Conservation (phyloP, 352 stramenopile genomes). For the Elongisporangium undulatum region DNA sequence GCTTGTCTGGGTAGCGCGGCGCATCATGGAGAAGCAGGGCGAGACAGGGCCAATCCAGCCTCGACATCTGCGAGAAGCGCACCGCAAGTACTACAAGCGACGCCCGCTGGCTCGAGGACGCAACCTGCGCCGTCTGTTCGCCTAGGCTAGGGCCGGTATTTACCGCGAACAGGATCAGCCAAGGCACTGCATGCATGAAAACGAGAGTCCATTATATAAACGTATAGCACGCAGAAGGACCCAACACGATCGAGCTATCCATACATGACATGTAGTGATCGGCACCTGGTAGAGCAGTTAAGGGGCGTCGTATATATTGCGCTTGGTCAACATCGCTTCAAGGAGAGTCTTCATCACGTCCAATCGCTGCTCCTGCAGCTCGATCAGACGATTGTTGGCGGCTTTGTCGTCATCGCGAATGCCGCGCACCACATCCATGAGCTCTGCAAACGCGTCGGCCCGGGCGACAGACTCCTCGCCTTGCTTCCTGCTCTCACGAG, state of each 20-base stretch:
- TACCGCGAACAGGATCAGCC: neutral
- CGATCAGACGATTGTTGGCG: neutral
- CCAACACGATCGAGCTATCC: neutral
- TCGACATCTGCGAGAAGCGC: conserved; percentile 71
- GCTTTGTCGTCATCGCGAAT: neutral
- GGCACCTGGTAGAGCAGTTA: neutral
- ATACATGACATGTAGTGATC: neutral
- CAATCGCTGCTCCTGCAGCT: neutral
- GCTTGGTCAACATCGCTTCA: neutral
- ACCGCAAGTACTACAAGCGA: conserved; percentile 83
- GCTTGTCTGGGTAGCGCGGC: conserved; percentile 35
- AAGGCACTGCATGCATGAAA: conserved; percentile 1
- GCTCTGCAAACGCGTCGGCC: neutral
- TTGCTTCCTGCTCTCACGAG: neutral
- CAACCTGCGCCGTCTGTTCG: conserved; percentile 51
- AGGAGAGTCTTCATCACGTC: conserved; percentile 1
- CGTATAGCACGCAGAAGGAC: neutral
- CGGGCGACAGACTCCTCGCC: neutral
- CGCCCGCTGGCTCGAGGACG: conserved; percentile 56
- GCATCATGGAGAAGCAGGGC: conserved; percentile 76
- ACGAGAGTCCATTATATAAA: conserved; percentile 3
- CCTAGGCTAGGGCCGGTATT: conserved; percentile 10
- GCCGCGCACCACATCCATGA: neutral
- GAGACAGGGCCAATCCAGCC: conserved; percentile 72
- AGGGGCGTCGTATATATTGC: neutral